Conservation (phyloP, 345 rosid species). For the Syzygium aqueum region DNA sequence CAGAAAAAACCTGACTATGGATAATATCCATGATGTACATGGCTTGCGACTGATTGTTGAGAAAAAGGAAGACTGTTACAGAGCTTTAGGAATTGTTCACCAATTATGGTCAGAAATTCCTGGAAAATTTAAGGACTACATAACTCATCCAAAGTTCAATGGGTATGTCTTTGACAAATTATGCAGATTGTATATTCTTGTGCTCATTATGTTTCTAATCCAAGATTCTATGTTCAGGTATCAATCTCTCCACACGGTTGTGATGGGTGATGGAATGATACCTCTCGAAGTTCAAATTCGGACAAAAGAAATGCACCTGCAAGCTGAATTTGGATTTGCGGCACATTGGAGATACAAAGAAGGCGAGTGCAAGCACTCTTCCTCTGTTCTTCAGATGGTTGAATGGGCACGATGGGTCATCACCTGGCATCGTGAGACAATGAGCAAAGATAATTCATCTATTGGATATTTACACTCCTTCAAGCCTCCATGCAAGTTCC, state of each 20-base stretch:
- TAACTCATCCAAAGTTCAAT: slow-evolving; percentile 67
- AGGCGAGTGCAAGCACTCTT: slow-evolving; percentile 69
- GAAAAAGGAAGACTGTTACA: slow-evolving; percentile 72
- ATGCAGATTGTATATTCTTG: not conserved
- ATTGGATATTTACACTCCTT: slow-evolving; percentile 33
- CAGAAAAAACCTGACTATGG: slow-evolving; percentile 83
- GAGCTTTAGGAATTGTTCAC: slow-evolving; percentile 62
- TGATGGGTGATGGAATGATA: slow-evolving; percentile 54
- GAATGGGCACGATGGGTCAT: slow-evolving; percentile 98
- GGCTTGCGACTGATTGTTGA: slow-evolving; percentile 86
- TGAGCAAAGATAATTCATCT: slow-evolving; percentile 50
- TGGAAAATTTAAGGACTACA: slow-evolving; percentile 88
- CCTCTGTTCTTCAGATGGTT: slow-evolving; percentile 90
- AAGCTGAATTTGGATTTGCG: slow-evolving; percentile 93
- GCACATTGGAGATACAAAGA: slow-evolving; percentile 99
- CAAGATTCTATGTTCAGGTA: slow-evolving; percentile 31
- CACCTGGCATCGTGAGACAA: slow-evolving; percentile 89
- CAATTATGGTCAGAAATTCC: slow-evolving; percentile 85
- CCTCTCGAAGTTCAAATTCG: slow-evolving; percentile 97
- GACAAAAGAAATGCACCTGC: slow-evolving; percentile 91
- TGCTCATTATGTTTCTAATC: not conserved
- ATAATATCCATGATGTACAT: slow-evolving; percentile 92
- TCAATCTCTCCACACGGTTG: slow-evolving; percentile 83
- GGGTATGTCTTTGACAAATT: slow-evolving; percentile 37
- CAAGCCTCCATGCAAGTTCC: slow-evolving; percentile 73